phyloP scores from a whole-genome alignment of 83 land plant species.

The Thuja plicata region DNA sequence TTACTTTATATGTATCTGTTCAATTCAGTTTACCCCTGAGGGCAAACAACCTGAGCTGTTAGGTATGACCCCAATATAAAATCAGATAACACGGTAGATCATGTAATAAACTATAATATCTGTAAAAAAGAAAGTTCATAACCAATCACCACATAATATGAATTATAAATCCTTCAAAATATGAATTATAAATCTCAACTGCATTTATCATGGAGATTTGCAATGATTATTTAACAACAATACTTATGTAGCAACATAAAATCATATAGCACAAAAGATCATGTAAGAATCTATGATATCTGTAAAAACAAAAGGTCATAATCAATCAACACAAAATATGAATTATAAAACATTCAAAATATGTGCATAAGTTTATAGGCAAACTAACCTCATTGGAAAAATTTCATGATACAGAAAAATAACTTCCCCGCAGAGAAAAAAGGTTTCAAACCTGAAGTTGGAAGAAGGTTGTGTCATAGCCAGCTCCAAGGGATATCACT shows the following conservation, averaged over 20 bases:
- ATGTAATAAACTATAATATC: neutral
- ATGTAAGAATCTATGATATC: neutral
- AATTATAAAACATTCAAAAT: neutral
- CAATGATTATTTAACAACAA: neutral
- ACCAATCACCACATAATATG: neutral
- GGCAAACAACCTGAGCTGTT: too few relatives aligned
- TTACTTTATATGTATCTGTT: too few relatives aligned
- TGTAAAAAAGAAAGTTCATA: neutral
- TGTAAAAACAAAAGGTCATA: neutral
- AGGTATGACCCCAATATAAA: neutral
- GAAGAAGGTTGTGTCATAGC: conserved; percentile 91
- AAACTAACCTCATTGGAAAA: neutral
- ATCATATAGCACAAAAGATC: neutral
- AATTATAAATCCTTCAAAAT: neutral
- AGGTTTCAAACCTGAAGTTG: conserved; percentile 55
- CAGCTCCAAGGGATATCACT: conserved; percentile 94
- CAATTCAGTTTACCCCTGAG: too few relatives aligned
- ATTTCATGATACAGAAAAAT: neutral
- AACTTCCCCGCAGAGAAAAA: neutral
- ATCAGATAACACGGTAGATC: neutral
- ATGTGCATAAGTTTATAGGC: neutral
- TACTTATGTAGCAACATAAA: neutral
- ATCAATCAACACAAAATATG: neutral
- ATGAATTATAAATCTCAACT: neutral
- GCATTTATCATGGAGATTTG: neutral